Evolutionary conservation across 2,329 filamentous ascomycete genomes (phyloP), one percentile per base, ranked within the genome.

Genomic region (Huntiella abstrusa): DNA sequence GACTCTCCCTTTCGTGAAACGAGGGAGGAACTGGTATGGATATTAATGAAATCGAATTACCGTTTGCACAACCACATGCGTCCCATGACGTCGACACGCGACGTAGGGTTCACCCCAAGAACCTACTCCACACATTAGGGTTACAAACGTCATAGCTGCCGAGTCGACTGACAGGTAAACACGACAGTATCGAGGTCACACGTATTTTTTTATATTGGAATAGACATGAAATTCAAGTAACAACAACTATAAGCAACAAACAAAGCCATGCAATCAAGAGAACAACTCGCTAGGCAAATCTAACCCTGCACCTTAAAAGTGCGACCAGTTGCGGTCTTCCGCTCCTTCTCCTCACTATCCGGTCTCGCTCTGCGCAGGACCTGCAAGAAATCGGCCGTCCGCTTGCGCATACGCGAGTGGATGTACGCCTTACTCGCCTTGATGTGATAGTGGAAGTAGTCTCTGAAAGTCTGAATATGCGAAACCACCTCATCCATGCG

Each of bases 391-490:
- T 98, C 92, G 43, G 91, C 91, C 7, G 92, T 98, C 62, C 91
- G 77, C 69, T 88, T 84, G 60, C 91, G 80, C 91, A 98, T 98
- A 58, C 92, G 77, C 33, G 87, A 92, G 71, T 98, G 91, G 54
- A 98, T 98, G 59, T 95, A 98, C 45, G 92, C 91, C 71, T 98
- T 98, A 52, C 87, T 95, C 28, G 91, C 92, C 67, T 98, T 98
- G 66, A 98, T 98, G 64, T 98, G 91, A 63, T 99, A 99, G 64
- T 99, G 91, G 71, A 99, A 98, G 65, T 98, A 98, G 60, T 98
- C 91, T 54, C 91, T 83, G 83, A 98, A 98, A 11, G 91, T 99
- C 66, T 99, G 92, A 57, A 99, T 96, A 62, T 98, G 92, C 43
- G 87, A 95, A 55, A 99, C 98, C 60, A 92, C 87, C 54, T 95